Evolutionary conservation across 495 filamentous ascomycete species (phyloP), one percentile per base, ranked within the genome.

Genomic region (Beverwykella pulmonaria): DNA sequence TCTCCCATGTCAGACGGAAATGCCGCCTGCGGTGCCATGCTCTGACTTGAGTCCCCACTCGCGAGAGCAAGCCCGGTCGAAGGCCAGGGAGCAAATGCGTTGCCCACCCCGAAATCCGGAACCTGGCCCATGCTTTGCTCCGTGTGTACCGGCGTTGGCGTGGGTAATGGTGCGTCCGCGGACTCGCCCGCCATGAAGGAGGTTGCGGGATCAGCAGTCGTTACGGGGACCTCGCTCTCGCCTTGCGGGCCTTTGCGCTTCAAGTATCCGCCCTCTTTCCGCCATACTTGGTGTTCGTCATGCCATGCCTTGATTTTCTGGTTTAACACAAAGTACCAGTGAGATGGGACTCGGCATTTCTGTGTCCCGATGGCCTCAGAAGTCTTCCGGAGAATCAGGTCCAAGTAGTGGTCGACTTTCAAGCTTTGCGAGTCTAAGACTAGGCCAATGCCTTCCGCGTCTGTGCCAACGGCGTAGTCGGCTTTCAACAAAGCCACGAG

Each of bases 401-500:
- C 74, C 1, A 85, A 73, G 63, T 84, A 85, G 39, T 72, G 75
- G 14, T 76, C 77, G 17, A 82, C 73, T 48, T 80, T 82, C 41
- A 85, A 71, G 12, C 73, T 73, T 47, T 79, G 67, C 0, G 75
- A 67, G 0, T 77, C 77, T 10, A 84, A 71, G 20, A 83, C 74
- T 49, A 79, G 73, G 3, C 83, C 79, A 8, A 85, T 71, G 0
- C 75, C 71, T 7, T 76, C 76, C 2, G 55, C 60, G 27, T 69
- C 70, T 10, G 79, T 75, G 20, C 78, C 77, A 22, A 82, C 76
- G 0, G 81, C 80, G 64, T 80, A 81, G 62, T 81, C 78, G 26
- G 83, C 77, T 54, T 84, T 84, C 46, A 83, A 69, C 10, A 85
- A 74, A 2, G 80, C 79, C 30, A 81, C 79, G 17, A 83, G 30